Conservation (phyloP, 1,284 basidiomycete genomes). For the Papiliotrema nemorosa region DNA sequence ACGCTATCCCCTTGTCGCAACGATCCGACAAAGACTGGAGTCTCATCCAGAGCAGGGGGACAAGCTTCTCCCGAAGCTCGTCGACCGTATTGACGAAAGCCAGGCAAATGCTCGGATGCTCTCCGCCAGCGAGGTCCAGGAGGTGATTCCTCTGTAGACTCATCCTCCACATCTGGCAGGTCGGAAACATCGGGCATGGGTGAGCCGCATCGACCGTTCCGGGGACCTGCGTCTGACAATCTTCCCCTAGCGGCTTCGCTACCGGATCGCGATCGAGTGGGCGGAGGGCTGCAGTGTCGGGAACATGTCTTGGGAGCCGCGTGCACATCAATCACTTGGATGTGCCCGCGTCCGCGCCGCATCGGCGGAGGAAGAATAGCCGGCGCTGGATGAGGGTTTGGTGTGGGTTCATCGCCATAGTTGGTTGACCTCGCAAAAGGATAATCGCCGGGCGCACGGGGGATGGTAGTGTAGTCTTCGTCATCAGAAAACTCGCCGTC, state of each 20-base stretch:
- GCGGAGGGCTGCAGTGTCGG: conserved; percentile 38
- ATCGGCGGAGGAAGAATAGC: conserved; percentile 25
- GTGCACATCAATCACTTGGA: conserved; percentile 25
- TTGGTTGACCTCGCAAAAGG: conserved; percentile 29
- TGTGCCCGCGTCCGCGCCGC: conserved; percentile 34
- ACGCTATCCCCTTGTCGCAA: no score
- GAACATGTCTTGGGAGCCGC: conserved; percentile 23
- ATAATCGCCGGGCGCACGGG: conserved; percentile 9
- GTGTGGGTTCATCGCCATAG: conserved; percentile 13
- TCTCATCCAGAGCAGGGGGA: background rate
- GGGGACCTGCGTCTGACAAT: conserved; percentile 33
- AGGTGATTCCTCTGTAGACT: conserved; percentile 14
- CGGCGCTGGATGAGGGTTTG: conserved; percentile 12
- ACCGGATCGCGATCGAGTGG: conserved; percentile 17
- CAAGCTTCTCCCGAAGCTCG: background rate
- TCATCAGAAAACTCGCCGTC: conserved; percentile 32
- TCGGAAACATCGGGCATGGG: conserved; percentile 55
- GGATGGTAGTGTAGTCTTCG: conserved; percentile 15
- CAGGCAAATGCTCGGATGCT: conserved; percentile 35
- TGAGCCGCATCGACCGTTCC: conserved; percentile 34
- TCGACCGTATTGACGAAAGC: conserved; percentile 14
- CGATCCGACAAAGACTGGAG: no score
- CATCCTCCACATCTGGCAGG: conserved; percentile 54
- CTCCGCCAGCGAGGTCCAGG: conserved; percentile 12
- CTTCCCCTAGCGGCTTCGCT: conserved; percentile 6